Conservation (phyloP, 805 yeast genomes). For the Saccharomycopsis fermentans region DNA sequence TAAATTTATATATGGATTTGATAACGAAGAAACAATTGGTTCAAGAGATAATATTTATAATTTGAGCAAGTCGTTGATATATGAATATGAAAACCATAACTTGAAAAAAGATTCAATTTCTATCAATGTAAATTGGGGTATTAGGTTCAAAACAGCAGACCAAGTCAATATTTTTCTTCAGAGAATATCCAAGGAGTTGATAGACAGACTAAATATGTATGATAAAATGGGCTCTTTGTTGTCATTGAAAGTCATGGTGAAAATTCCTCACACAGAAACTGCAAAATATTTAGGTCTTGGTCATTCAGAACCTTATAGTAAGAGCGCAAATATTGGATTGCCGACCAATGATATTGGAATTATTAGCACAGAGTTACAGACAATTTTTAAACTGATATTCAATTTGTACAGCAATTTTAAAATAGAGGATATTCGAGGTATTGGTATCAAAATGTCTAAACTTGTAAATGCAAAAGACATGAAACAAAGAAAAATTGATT, state of each 20-base stretch:
- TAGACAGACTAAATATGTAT: constrained; percentile 38
- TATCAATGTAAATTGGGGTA: constrained; percentile 87
- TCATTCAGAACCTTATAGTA: constrained; percentile 51
- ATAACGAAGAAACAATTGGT: constrained; percentile 44
- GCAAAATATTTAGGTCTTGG: constrained; percentile 84
- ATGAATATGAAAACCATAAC: constrained; percentile 23
- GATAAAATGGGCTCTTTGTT: constrained; percentile 45
- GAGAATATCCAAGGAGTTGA: constrained; percentile 49
- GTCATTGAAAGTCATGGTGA: constrained; percentile 52
- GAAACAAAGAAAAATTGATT: constrained; percentile 6
- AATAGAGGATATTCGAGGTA: constrained; percentile 64
- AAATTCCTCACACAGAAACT: constrained; percentile 63
- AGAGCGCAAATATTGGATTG: constrained; percentile 48
- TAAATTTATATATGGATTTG: constrained; percentile 57
- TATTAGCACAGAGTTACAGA: constrained; percentile 49
- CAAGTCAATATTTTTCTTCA: constrained; percentile 60
- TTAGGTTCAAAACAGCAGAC: constrained; percentile 49
- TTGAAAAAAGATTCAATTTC: constrained; percentile 67
- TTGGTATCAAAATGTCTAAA: constrained; percentile 60
- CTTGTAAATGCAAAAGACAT: constrained; percentile 31
- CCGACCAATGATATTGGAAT: constrained; percentile 51
- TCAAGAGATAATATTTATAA: constrained; percentile 26
- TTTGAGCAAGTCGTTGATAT: constrained; percentile 4
- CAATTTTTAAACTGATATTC: constrained; percentile 41
- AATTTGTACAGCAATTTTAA: constrained; percentile 34